A percentile compares a stretch with the other conserved stretches of the same genome.
These are phyloP conservation scores for Striga asiatica DNA, from an alignment of 257 asterid species.

Conservation along the genomic window DNA sequence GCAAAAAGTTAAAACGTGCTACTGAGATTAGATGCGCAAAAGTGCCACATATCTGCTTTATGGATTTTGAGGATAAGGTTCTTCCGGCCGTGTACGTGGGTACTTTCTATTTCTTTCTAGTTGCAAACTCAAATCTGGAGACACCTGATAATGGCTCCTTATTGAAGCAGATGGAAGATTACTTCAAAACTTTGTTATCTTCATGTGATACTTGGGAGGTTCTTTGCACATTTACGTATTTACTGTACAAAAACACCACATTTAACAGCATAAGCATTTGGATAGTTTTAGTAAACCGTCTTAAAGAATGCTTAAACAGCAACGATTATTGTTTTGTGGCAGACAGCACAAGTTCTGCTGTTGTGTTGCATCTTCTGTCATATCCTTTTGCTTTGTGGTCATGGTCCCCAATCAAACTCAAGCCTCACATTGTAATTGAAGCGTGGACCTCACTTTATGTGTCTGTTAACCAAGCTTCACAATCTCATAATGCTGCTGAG, in stretches of 20 bases:
- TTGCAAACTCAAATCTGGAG: constrained; percentile 22
- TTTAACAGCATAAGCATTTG: constrained; percentile 35
- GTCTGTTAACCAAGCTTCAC: constrained; percentile 28
- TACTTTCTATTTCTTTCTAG: constrained; percentile 39
- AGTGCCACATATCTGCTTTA: constrained; percentile 21
- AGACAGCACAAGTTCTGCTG: constrained; percentile 27
- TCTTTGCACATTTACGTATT: constrained; percentile 32
- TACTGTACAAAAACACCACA: constrained; percentile 28
- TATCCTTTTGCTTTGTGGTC: constrained; percentile 52
- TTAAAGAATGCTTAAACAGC: constrained; percentile 26
- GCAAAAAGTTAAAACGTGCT: constrained; percentile 23
- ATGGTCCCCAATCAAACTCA: constrained; percentile 19
- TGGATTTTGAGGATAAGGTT: constrained; percentile 35
- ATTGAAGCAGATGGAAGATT: constrained; percentile 27
- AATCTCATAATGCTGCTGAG: constrained; percentile 20
- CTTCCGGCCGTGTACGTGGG: constrained; percentile 43
- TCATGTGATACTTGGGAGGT: constrained; percentile 40
- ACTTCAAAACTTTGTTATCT: constrained; percentile 33
- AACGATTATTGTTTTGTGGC: constrained; percentile 26
- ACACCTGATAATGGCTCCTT: constrained; percentile 26
- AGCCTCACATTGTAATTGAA: constrained; percentile 29
- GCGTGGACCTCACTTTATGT: constrained; percentile 43
- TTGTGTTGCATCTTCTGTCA: constrained; percentile 32
- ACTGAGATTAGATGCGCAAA: constrained; percentile 20
- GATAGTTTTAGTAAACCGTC: constrained; percentile 40